Evolutionary conservation across 371 early-diverging fungal genomes (phyloP).

Genomic region (Saksenaea oblongispora): DNA sequence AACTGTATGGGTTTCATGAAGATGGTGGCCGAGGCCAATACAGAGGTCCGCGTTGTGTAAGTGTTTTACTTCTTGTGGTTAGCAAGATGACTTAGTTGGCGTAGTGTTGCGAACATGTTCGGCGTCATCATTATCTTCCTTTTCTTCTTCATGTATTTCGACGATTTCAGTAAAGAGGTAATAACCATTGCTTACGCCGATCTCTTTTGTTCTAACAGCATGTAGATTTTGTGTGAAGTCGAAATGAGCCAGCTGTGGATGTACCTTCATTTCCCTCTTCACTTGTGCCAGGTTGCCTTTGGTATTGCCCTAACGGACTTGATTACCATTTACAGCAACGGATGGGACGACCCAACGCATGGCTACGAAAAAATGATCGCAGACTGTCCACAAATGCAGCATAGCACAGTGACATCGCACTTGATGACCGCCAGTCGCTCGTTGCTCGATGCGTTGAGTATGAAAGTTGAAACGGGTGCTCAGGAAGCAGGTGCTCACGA

Average conservation of each 20-base stretch:
- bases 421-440: neutral
- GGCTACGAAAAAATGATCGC: slow-evolving; percentile 10
- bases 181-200: neutral
- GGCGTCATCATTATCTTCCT: slow-evolving; percentile 50
- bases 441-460: neutral
- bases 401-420: neutral
- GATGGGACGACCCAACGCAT: slow-evolving; percentile 12
- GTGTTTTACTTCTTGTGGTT: slow-evolving; percentile 1
- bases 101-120: slow-evolving; percentile 40
- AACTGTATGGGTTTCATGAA: slow-evolving; percentile 53
- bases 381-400: slow-evolving; percentile 7
- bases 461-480: neutral
- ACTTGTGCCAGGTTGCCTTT: slow-evolving; percentile 56
- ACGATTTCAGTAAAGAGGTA: slow-evolving; percentile 47
- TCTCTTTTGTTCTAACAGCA: neutral
- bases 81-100: neutral
- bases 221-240: slow-evolving; percentile 23
- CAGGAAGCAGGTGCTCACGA: neutral
- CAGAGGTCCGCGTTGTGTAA: slow-evolving; percentile 37
- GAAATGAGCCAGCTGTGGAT: slow-evolving; percentile 57
- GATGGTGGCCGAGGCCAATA: slow-evolving; percentile 37
- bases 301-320: slow-evolving; percentile 50
- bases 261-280: slow-evolving; percentile 60
- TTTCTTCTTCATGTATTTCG: slow-evolving; percentile 57
- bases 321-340: slow-evolving; percentile 40